phyloP scores from a whole-genome alignment of 208 protist species.

The Crithidia mellificae region DNA sequence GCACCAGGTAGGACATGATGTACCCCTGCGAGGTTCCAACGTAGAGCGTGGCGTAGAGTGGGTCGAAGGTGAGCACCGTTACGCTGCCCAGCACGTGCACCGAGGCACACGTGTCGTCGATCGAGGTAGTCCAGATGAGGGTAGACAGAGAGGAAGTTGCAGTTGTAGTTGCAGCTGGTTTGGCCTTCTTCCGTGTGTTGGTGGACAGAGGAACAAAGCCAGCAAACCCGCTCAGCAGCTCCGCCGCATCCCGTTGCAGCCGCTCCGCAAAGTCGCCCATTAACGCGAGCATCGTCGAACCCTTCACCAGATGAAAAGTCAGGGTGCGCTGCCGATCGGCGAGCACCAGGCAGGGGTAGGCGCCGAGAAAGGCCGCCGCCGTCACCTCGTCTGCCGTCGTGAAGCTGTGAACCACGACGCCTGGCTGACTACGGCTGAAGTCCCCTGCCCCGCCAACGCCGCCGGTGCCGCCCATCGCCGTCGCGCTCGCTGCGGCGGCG shows the following conservation, averaged over 20 bases:
- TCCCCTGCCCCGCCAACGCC: not conserved
- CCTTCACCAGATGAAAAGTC: constrained; percentile 69
- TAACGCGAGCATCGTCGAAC: constrained; percentile 48
- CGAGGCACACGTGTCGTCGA: constrained; percentile 26
- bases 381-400: constrained; percentile 59
- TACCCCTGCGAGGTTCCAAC: constrained; percentile 73
- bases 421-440: constrained; percentile 21
- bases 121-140: constrained; percentile 32
- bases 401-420: constrained; percentile 57
- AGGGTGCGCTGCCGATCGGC: constrained; percentile 54
- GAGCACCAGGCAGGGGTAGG: constrained; percentile 73
- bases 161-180: too few species aligned
- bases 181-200: too few species aligned
- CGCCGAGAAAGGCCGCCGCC: constrained; percentile 62
- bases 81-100: constrained; percentile 42
- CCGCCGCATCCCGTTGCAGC: constrained; percentile 32
- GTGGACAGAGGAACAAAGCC: not conserved
- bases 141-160: constrained; percentile 8
- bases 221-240: not conserved
- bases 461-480: not conserved
- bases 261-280: constrained; percentile 61
- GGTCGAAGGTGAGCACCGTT: constrained; percentile 61
- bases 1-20: constrained; percentile 68
- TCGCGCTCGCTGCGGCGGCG: not conserved
- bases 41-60: constrained; percentile 58